Evolutionary conservation across 169 alveolate species (phyloP), one percentile per base, ranked within the genome.

Genomic region (Ichthyophthirius multifiliis): DNA sequence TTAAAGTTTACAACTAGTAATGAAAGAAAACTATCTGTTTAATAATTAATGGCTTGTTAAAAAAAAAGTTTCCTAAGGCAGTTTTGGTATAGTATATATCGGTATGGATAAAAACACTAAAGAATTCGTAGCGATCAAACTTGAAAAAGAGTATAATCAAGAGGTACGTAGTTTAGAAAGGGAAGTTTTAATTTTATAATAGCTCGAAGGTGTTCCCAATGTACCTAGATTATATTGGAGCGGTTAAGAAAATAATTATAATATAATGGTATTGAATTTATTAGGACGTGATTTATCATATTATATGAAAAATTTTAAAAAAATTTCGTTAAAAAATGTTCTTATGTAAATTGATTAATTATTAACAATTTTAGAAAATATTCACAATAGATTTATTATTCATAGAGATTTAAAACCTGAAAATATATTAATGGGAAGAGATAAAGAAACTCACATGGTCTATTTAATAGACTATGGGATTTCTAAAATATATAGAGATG

Each of bases 371-470:
- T 65, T 86, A 27, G 87, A 86, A 67, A 82, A 73, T 46, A 76
- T 84, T 15, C 92, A 86, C 65, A 32, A 23, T 71, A 73, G 83
- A 64, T 75, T 71, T 43, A 82, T 86, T 35, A 76, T 86, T 16
- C 92, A 90, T 46, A 82, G 93, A 81, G 95, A 90, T 74, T 71
- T 90, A 44, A 87, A 87, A 83, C 95, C 95, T 20, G 91, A 88
- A 64, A 84, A 90, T 67, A 71, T 85, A 37, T 80, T 90, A 18
- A 47, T 87, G 47, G 95, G 90, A 0, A 37, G 79, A 63, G 87
- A 86, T n/a, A 85, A 81, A 5, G 85, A 83, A 63, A 75, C 86
- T 41, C 83, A 81, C 45, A 46, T 48, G 45, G 47, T 92, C 27
- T 89, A 84, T 73, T 75, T 92, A 44, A 89, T 92, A 31, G 96